Base-by-base conservation (phyloP, 768 basidiomycete species). In the Inosperma sp. region DNA sequence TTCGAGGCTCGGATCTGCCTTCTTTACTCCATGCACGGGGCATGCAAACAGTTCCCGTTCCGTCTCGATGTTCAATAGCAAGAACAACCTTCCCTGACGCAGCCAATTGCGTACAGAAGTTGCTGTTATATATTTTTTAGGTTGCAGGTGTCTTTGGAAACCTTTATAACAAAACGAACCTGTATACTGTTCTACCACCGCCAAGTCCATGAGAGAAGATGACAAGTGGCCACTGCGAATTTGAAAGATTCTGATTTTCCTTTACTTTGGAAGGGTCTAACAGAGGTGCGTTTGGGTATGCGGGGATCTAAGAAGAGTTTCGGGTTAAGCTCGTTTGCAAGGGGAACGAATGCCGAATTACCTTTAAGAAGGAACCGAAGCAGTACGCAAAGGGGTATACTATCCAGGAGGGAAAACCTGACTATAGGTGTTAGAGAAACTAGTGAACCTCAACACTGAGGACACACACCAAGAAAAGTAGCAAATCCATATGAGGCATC, bases 131-230 rank as follows among this genome's bases (percentile, higher is more conserved):
- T n/a, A 4, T 41, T 49, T 10, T 19, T 21, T 31, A 8, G 2
- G 13, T 29, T 14, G 25, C 3, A 30, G 7, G 10, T 33, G 46
- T 21, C 42, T 7, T 30, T 21, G 16, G 40, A 29, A 25, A 22
- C 16, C 8, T n/a, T n/a, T n/a, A n/a, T n/a, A n/a, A 22, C 7
- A 47, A 35, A 46, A 17, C 40, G 39, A 31, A 78, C 80, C 82
- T 86, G 59, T 92, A 91, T 1, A 81, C 78, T 0, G 82, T 86
- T 17, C 82, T 71, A 35, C 77, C 81, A 4, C 89, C 90, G 16
- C 81, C 84, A 17, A 93, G 77, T 16, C 91, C 91, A 69, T 93
- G 91, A 8, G 86, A 88, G 67, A 92, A 93, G 33, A 93, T 76
- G 25, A 91, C 79, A 25, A 93, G 74, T 0, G 88, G 87, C 87